Evolutionary conservation across 2,329 filamentous ascomycete genomes (phyloP).

Genomic region (Penicillium rolfsii): DNA sequence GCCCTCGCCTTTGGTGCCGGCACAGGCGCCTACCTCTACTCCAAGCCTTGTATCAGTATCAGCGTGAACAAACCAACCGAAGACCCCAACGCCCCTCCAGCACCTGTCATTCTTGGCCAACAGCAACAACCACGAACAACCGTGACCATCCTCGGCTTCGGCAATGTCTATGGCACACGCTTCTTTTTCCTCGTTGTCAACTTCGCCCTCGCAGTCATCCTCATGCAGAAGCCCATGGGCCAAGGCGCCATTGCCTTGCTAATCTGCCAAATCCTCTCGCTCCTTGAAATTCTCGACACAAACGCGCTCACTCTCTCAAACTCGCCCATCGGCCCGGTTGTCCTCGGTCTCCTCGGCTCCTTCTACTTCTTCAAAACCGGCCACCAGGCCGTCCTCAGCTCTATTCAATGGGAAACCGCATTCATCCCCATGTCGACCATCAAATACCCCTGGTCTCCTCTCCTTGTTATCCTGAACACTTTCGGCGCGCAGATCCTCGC

Average conservation of each 20-base stretch:
- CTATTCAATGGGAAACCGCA: conserved; percentile 93
- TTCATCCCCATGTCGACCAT: conserved; percentile 86
- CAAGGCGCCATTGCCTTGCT: conserved; percentile 79
- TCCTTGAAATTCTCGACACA: conserved; percentile 66
- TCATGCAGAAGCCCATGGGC: conserved; percentile 94
- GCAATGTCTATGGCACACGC: conserved; percentile 87
- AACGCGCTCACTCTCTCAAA: conserved; percentile 63
- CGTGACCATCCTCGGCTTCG: conserved; percentile 85
- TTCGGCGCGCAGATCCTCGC: conserved; percentile 88
- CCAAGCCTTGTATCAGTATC: conserved; percentile 81
- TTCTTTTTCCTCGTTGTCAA: conserved; percentile 84
- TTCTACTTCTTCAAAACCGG: conserved; percentile 98
- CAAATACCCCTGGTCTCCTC: conserved; percentile 84
- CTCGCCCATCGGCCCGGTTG: conserved; percentile 74
- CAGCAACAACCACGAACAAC: conserved; percentile 42
- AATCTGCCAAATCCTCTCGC: conserved; percentile 84
- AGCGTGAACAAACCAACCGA: conserved; percentile 55
- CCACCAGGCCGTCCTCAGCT: conserved; percentile 83
- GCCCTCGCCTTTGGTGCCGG: conserved; percentile 81
- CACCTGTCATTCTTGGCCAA: conserved; percentile 32
- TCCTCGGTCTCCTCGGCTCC: conserved; percentile 84
- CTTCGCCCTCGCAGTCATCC: conserved; percentile 72
- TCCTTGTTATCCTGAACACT: conserved; percentile 81
- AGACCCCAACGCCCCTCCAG: conserved; percentile 47
- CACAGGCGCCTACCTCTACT: conserved; percentile 81